Base-by-base conservation (phyloP, 2,329 filamentous ascomycete genomes). In the Colletotrichum sublineola region DNA sequence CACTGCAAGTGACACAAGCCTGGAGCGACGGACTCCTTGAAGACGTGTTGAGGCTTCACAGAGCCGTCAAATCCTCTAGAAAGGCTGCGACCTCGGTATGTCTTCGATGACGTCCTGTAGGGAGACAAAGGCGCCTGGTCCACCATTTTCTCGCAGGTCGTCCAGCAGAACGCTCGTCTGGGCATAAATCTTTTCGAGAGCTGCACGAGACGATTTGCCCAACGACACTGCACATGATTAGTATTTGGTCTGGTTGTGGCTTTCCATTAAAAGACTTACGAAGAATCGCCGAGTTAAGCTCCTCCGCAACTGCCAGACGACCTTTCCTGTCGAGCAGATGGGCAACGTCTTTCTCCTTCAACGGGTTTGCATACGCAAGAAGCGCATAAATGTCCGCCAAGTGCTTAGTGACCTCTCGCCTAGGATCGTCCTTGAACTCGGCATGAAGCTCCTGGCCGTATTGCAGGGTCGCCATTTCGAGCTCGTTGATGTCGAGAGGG, bases 271-370 rank as follows among this genome's bases (percentile, higher is more conserved):
- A 61, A 46, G 24, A 87, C 91, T 84, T 85, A 97, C 95, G 91
- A 73, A 99, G 82, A 77, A 99, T 97, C 58, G 94, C 95, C 73
- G 94, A 94, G 81, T 98, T 98, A 68, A 99, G 86, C 81, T 97
- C 95, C 83, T 99, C 96, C 11, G 95, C 95, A 52, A 98, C 94
- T 24, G 90, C 87, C 24, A 91, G 89, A 55, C 96, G 87, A 1
- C 94, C 94, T 64, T 88, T 89, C 50, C 89, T 86, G 77, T 97
- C 94, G 69, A 99, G 85, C 72, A 98, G 84, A 78, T 94, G 92
- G 20, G 92, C 91, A 71, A 98, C 88, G 71, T 92, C 89, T 61
- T 88, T 87, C 74, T 93, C 94, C 76, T 91, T 90, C 20, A 93
- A 86, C 0, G 95, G 94, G 78, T 98, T 94, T 46, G 89, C 84